These are phyloP conservation scores for Pestalotiopsis fici DNA, from an alignment of 2,329 filamentous ascomycete species.

Conservation along the genomic window DNA sequence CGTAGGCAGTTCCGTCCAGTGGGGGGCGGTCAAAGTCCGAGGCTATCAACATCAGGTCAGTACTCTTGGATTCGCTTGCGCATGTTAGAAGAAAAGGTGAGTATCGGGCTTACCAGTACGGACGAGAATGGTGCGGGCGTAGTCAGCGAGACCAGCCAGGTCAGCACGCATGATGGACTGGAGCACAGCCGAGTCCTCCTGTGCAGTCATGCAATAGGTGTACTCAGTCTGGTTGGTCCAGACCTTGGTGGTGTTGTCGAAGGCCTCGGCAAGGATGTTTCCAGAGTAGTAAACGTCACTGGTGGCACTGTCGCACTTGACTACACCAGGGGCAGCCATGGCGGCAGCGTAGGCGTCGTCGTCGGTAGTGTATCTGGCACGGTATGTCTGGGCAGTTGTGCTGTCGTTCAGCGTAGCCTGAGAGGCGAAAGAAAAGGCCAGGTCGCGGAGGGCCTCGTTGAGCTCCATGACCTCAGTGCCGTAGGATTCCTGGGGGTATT, in stretches of 20 bases:
- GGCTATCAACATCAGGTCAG: slow-evolving; percentile 31
- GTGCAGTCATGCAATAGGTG: slow-evolving; percentile 69
- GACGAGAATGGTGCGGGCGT: slow-evolving; percentile 67
- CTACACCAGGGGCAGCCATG: slow-evolving; percentile 51
- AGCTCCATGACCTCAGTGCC: slow-evolving; percentile 72
- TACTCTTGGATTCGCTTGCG: neutral
- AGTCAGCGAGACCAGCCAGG: slow-evolving; percentile 61
- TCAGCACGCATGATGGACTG: slow-evolving; percentile 65
- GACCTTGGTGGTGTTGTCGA: slow-evolving; percentile 53
- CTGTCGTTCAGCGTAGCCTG: slow-evolving; percentile 55
- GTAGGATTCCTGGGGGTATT: slow-evolving; percentile 62
- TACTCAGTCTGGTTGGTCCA: slow-evolving; percentile 67
- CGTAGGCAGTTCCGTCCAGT: slow-evolving; percentile 52
- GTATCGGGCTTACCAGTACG: slow-evolving; percentile 48
- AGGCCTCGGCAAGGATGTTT: slow-evolving; percentile 58
- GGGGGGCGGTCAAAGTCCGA: slow-evolving; percentile 74
- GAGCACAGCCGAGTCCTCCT: slow-evolving; percentile 72
- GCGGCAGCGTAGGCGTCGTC: slow-evolving; percentile 42
- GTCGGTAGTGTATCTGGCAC: slow-evolving; percentile 49
- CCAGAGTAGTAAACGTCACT: slow-evolving; percentile 75
- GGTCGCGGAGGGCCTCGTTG: slow-evolving; percentile 56
- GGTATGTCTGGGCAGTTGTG: slow-evolving; percentile 49
- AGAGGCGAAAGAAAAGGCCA: slow-evolving; percentile 50
- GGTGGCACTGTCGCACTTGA: slow-evolving; percentile 68
- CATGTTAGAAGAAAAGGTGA: neutral